Percentiles rank a stretch among this genome's conserved stretches.
Conservation (phyloP, 805 yeast genomes). For the Yarrowia sp. region DNA sequence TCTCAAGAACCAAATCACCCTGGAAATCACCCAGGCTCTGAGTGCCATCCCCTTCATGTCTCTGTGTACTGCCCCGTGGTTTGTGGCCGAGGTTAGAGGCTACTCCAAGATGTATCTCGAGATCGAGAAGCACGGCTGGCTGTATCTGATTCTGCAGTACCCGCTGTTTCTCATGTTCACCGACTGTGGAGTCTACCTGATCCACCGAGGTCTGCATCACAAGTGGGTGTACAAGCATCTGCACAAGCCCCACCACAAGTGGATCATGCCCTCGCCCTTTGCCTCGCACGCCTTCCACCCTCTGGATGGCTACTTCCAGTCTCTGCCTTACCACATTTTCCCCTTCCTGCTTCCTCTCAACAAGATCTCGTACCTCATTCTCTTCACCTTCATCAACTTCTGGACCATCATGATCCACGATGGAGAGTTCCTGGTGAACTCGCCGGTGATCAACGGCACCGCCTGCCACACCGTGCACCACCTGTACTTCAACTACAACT, state of each 20-base stretch:
- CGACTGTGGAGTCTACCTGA: constrained; percentile 88
- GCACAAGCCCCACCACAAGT: constrained; percentile 98
- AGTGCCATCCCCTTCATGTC: constrained; percentile 92
- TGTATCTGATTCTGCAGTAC: constrained; percentile 70
- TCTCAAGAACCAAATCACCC: constrained; percentile 86
- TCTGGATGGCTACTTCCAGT: constrained; percentile 92
- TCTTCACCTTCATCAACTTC: constrained; percentile 91
- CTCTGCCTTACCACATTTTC: constrained; percentile 89
- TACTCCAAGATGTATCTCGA: constrained; percentile 78
- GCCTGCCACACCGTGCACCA: constrained; percentile 99
- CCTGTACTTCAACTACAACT: constrained; percentile 95
- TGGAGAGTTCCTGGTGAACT: constrained; percentile 92
- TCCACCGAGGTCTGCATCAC: constrained; percentile 94
- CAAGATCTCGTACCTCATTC: constrained; percentile 77
- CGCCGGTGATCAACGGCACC: constrained; percentile 94
- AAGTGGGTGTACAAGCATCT: constrained; percentile 82
- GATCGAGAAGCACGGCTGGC: constrained; percentile 69
- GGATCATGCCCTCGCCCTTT: constrained; percentile 98
- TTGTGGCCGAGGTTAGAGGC: constrained; percentile 82
- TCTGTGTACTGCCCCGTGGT: constrained; percentile 85
- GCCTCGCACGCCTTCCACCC: constrained; percentile 99
- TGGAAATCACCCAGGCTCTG: constrained; percentile 81
- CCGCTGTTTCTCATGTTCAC: constrained; percentile 89
- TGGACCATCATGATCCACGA: constrained; percentile 99
- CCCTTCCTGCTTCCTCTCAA: constrained; percentile 94